A percentile compares a stretch with the other conserved stretches of the same genome.
These are phyloP conservation scores for Gonapodya prolifera DNA, from an alignment of 192 early-diverging fungal genomes.

Conservation along the genomic window DNA sequence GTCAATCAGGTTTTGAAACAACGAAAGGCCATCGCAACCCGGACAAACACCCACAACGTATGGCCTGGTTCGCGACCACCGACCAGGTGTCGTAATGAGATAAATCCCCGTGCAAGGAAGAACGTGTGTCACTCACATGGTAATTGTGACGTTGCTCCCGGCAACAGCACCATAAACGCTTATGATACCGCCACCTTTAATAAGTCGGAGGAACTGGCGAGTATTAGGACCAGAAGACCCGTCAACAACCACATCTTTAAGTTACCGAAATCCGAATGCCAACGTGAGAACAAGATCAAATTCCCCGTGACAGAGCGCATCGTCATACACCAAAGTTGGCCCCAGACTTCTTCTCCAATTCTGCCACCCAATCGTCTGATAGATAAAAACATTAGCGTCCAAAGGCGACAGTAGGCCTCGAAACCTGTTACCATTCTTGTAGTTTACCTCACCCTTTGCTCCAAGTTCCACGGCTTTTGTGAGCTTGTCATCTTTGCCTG, in stretches of 20 bases:
- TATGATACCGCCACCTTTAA: background rate
- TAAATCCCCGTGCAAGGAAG: no score
- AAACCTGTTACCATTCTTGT: conserved; percentile 33
- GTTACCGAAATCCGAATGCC: no score
- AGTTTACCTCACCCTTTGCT: conserved; percentile 54
- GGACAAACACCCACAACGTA: conserved; percentile 16
- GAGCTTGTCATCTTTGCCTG: conserved; percentile 46
- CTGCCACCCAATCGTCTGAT: background rate
- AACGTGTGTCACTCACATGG: conserved; percentile 9
- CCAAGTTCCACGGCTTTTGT: conserved; percentile 38
- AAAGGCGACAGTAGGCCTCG: background rate
- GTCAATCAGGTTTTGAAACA: no score
- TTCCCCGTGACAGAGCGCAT: no score
- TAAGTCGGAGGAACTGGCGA: background rate
- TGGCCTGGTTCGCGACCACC: no score
- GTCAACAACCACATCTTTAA: background rate
- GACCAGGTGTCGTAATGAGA: no score
- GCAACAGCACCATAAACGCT: background rate
- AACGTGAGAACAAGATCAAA: background rate
- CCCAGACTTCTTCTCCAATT: background rate
- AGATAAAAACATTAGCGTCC: background rate
- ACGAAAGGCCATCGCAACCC: no score
- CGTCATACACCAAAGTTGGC: background rate
- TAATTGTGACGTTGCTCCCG: background rate
- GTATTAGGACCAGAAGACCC: background rate